Conservation (phyloP, 202 grass and related monocot genomes). For the Brachypodium distachyon region DNA sequence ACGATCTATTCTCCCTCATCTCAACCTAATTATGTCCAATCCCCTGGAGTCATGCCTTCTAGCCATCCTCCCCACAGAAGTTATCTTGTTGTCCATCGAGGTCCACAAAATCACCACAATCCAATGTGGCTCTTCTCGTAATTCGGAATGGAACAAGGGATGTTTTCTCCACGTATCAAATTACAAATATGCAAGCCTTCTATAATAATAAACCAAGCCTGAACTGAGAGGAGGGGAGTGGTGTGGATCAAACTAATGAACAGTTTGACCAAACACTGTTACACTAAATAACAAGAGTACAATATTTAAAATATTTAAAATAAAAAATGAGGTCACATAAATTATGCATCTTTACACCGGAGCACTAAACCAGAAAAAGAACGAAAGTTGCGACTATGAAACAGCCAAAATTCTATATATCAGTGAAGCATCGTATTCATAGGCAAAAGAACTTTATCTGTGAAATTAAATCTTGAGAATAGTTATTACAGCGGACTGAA, state of each 20-base stretch:
- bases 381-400: background rate
- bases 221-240: background rate
- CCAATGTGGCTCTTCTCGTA: background rate
- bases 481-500: background rate
- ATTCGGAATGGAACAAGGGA: background rate
- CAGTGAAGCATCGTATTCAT: background rate
- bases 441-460: background rate
- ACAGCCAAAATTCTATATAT: background rate
- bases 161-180: background rate
- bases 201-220: background rate
- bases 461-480: background rate
- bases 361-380: background rate
- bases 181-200: background rate
- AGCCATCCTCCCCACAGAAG: background rate
- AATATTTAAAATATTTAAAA: background rate
- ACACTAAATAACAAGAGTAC: background rate
- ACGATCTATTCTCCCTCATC: background rate
- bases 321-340: background rate
- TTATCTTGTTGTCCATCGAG: background rate
- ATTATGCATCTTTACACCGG: background rate
- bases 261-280: too few species aligned
- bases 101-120: background rate
- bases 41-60: background rate
- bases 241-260: background rate
- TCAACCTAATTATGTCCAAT: background rate